Conservation (phyloP, 148 eudicot genomes). For the Arbutus unedo region DNA sequence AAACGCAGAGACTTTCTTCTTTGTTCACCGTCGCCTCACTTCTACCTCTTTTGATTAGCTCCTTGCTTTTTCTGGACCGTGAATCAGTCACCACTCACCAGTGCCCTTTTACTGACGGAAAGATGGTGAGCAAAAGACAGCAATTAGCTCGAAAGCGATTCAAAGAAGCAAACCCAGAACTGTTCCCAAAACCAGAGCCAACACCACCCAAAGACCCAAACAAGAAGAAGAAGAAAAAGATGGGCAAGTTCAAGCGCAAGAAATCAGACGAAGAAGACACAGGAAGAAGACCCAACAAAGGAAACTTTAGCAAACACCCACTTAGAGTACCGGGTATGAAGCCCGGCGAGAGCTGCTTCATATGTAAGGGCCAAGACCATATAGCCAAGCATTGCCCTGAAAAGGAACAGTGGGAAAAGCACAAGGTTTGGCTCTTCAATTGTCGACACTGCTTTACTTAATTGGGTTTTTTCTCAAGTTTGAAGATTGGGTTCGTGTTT, state of each 20-base stretch:
- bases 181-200: slow-evolving; percentile 63
- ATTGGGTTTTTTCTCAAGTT: not conserved
- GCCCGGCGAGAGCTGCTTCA: slow-evolving; percentile 93
- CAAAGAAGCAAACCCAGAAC: slow-evolving; percentile 41
- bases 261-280: slow-evolving; percentile 1
- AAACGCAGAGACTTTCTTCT: not conserved
- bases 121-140: slow-evolving; percentile 82
- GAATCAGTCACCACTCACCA: not conserved
- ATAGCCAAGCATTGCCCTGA: slow-evolving; percentile 48
- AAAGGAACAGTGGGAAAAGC: slow-evolving; percentile 76
- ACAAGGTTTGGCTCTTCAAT: slow-evolving; percentile 55
- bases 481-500: not conserved
- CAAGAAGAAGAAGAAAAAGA: slow-evolving; percentile 47
- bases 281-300: slow-evolving; percentile 31
- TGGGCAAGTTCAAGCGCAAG: slow-evolving; percentile 46
- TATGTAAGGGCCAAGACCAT: slow-evolving; percentile 66
- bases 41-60: not conserved
- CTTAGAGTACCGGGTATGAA: slow-evolving; percentile 87
- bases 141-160: slow-evolving; percentile 7
- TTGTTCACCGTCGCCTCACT: not conserved
- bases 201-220: slow-evolving; percentile 66
- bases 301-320: slow-evolving; percentile 42
- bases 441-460: not conserved
- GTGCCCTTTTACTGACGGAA: not conserved
- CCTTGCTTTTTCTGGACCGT: not conserved